phyloP scores from a whole-genome alignment of 345 rosid species.

The Dipteronia sinensis region DNA sequence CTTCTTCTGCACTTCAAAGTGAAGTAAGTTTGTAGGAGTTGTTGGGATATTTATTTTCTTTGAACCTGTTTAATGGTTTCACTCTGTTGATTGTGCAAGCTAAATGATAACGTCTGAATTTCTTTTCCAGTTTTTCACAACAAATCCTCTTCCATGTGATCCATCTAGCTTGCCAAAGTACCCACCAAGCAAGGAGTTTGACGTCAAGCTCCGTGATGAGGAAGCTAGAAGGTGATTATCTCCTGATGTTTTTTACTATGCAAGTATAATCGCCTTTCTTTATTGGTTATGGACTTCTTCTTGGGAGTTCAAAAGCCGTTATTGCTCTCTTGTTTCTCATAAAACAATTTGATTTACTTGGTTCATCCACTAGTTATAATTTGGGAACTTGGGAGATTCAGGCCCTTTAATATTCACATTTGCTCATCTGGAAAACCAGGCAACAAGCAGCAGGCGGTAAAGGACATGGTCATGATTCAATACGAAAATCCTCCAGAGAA shows the following conservation, averaged over 20 bases:
- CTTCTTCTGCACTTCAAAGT: conserved; percentile 47
- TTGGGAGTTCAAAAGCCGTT: background rate
- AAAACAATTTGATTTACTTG: background rate
- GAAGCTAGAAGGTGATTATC: conserved; percentile 46
- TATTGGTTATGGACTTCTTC: background rate
- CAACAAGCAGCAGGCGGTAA: conserved; percentile 34
- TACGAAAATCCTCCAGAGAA: conserved; percentile 31
- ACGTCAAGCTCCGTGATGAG: conserved; percentile 43
- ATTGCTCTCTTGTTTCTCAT: background rate
- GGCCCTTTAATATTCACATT: background rate
- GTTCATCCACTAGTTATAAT: too few species aligned
- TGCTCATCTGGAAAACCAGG: conserved; percentile 31
- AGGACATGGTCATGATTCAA: conserved; percentile 35
- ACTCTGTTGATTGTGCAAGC: background rate
- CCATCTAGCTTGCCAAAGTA: conserved; percentile 59
- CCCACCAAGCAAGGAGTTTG: conserved; percentile 59
- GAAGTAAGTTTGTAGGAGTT: conserved; percentile 31
- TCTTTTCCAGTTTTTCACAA: conserved; percentile 47
- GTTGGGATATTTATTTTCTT: background rate
- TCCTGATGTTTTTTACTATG: background rate
- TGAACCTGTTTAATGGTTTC: background rate
- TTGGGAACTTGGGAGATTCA: background rate
- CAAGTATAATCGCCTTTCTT: background rate
- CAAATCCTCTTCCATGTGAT: conserved; percentile 51
- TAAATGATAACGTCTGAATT: background rate